Base-by-base conservation (phyloP, 139 green algal species). In the Astrephomene gubernaculifera region DNA sequence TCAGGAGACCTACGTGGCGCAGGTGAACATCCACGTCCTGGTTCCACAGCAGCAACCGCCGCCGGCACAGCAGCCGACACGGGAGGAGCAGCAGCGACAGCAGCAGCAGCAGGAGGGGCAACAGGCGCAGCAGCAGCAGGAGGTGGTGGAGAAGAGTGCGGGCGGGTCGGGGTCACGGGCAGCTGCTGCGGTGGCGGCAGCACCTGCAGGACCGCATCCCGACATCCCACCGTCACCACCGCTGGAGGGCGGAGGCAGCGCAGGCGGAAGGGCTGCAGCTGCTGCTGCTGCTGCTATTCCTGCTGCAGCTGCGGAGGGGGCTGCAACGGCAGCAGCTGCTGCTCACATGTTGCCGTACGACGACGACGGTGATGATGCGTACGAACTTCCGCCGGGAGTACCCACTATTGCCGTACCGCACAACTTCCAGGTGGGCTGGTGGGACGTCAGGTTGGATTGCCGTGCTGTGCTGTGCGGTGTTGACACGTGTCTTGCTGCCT, bases 1-100 rank as follows among this genome's bases (percentile, higher is more conserved):
- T 0, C 88, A 92, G 85, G 79, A 81, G 36, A 94, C 90, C 0
- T 94, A 94, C 39, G 91, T 94, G 5, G 90, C 91, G 3, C 86
- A 94, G 80, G 84, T 90, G 31, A 91, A 84, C 64, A 63, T 84
- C 22, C 61, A 65, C 0, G 5, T 74, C 12, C 27, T 74, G 17
- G 8, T 74, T 24, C 78, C 78, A 9, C 22, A 31, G n/a, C 69
- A 33, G 41, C 69, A 25, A 41, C 76, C 1, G 29, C n/a, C 29
- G 31, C 71, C 9, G n/a, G 10, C n/a, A n/a, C 71, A 45, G n/a
- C 73, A 41, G 24, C 14, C 35, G n/a, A 29, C n/a, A n/a, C 57
- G 7, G 57, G 21, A 27, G 7, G 21, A 39, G n/a, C 61, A 29
- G 14, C 61, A 70, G 61, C 61, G 7, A 8, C 61, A 70, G n/a